Base-by-base conservation (phyloP, 257 asterid genomes). In the Thymus quinquecostatus region DNA sequence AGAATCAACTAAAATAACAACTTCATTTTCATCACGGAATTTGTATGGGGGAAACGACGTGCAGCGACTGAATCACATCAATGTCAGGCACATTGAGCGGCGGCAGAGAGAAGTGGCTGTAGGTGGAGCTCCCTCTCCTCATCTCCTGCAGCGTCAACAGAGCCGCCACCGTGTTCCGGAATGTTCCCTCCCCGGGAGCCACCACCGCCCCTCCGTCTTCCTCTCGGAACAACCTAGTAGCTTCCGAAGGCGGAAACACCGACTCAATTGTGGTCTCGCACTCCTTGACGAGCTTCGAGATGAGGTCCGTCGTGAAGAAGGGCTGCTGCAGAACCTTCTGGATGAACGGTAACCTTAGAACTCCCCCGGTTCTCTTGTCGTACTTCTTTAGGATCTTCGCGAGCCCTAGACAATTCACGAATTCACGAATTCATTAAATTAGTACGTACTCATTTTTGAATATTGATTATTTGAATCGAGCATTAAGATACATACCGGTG, bases 121-220 rank as follows among this genome's bases (percentile, higher is more conserved):
- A 86, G 14, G 99, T 95, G 1, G 98, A 95, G 86, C 99, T 95
- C 13, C 88, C 92, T 43, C 87, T 90, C 77, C 99, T 86, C 44
- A 95, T 92, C 75, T 90, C 97, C 74, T 87, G 86, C 99, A 95
- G 90, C 0, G 87, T 88, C 41, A 92, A 45, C 2, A 95, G 88
- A 2, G 99, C 98, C 12, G 94, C 97, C 76, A 92, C 94, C 57
- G 97, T 87, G 79, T 87, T 95, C 80, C 88, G 64, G 75, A 89
- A 89, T 1, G 92, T 85, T 11, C 98, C 97, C 38, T 87, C 96
- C 10, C 92, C 88, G 28, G 85, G 83, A 4, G 76, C 82, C 36
- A 68, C 81, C 66, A 67, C 78, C 54, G 64, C 58, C 30, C 64
- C 10, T 3, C 2, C 60, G 1, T 21, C 58, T 5, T 21, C 75